phyloP scores from a whole-genome alignment of 129 eudicot species.

The Mikania micrantha region DNA sequence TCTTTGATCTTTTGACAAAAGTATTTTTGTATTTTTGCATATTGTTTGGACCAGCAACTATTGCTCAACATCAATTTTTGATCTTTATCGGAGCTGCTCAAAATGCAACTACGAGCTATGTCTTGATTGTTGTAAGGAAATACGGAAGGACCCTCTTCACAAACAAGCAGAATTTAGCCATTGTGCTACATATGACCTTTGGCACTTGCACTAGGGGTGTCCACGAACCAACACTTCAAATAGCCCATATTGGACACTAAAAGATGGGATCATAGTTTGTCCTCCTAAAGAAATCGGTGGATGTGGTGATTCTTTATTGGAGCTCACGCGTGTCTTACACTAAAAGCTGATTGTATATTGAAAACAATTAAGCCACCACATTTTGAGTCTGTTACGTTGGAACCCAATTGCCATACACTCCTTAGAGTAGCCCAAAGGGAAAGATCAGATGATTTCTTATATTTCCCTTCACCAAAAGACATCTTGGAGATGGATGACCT shows the following conservation, averaged over 20 bases:
- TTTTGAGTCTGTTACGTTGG: conserved; percentile 2
- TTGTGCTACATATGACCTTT: neutral
- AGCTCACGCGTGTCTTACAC: neutral
- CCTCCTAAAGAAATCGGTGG: too few relatives aligned
- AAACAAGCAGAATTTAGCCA: neutral
- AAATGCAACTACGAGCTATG: conserved; percentile 4
- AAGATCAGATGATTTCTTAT: conserved; percentile 5
- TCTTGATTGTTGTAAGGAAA: conserved; percentile 15
- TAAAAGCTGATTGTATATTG: neutral
- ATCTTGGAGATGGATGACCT: conserved; percentile 8
- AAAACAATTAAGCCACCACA: neutral
- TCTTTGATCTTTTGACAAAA: too few relatives aligned
- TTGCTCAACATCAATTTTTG: conserved; percentile 10
- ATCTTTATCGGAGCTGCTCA: conserved; percentile 6
- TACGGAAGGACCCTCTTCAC: neutral
- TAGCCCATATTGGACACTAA: neutral
- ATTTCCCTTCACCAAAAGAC: conserved; percentile 15
- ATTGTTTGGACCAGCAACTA: too few relatives aligned
- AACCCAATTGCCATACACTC: neutral
- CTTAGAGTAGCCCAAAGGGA: conserved; percentile 13
- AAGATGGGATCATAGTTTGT: neutral
- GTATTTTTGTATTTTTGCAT: too few relatives aligned
- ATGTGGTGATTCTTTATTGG: neutral
- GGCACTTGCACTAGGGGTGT: neutral
- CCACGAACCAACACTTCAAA: neutral